A percentile compares a stretch with the other conserved stretches of the same genome.
Evolutionary conservation across 208 protist genomes (phyloP).

Genomic region (Wallacemonas sp.): DNA sequence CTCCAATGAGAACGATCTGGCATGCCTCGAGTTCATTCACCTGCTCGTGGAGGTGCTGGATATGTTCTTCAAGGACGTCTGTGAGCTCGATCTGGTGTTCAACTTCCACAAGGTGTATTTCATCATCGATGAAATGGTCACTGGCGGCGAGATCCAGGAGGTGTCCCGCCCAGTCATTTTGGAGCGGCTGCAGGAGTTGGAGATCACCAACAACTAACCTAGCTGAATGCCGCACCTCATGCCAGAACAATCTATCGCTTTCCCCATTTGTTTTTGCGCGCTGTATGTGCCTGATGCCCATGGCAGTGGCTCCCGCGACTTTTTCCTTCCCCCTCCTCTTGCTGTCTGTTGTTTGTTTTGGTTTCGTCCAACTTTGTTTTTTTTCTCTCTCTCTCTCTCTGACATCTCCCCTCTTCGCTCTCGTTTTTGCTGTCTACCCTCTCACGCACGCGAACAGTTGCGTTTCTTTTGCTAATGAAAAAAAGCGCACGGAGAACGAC

Average conservation of each 20-base stretch:
- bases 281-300: neutral
- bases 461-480: too few species aligned
- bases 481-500: too few species aligned
- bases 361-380: slow-evolving; percentile 7
- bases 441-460: too few species aligned
- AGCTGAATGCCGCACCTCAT: too few species aligned
- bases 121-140: slow-evolving; percentile 98
- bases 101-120: slow-evolving; percentile 99
- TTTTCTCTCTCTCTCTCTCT: neutral
- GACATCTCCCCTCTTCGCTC: neutral
- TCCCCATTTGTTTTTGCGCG: slow-evolving; percentile 12
- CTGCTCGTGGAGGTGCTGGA: slow-evolving; percentile 98
- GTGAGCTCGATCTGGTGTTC: slow-evolving; percentile 99
- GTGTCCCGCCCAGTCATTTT: slow-evolving; percentile 95
- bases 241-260: too few species aligned
- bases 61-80: slow-evolving; percentile 99
- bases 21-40: slow-evolving; percentile 98
- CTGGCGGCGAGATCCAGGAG: slow-evolving; percentile 98
- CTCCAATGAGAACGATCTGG: slow-evolving; percentile 98
- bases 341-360: slow-evolving; percentile 9
- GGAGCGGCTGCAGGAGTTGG: slow-evolving; percentile 88
- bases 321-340: neutral
- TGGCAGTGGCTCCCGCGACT: too few species aligned
- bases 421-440: slow-evolving; percentile 10
- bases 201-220: slow-evolving; percentile 86